Evolutionary conservation across 441 rosid species (phyloP).

Genomic region (Adansonia grandidieri): DNA sequence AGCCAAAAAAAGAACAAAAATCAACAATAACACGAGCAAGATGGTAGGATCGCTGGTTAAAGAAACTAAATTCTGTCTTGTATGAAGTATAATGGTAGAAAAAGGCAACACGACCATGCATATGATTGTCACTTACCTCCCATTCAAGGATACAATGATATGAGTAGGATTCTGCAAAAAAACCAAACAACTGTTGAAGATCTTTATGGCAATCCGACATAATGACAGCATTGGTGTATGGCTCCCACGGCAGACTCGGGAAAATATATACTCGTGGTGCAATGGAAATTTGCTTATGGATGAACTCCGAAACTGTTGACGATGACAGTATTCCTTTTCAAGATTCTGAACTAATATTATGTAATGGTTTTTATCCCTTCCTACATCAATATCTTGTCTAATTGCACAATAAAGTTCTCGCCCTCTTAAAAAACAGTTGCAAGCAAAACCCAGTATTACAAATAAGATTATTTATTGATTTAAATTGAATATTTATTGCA

Average conservation of each 20-base stretch:
- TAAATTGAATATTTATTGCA: background rate
- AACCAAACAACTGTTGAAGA: constrained; percentile 31
- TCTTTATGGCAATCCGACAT: constrained; percentile 36
- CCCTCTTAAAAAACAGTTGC: background rate
- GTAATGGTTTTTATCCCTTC: constrained; percentile 31
- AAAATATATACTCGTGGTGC: constrained; percentile 34
- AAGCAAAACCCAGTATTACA: background rate
- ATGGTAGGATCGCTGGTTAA: background rate
- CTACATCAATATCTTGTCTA: constrained; percentile 46
- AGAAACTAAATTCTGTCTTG: background rate
- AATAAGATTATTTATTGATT: background rate
- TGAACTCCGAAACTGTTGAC: constrained; percentile 41
- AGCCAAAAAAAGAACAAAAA: background rate
- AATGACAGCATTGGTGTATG: constrained; percentile 39
- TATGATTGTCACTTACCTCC: constrained; percentile 40
- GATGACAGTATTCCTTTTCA: constrained; percentile 44
- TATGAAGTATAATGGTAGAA: background rate
- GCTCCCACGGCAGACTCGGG: constrained; percentile 45
- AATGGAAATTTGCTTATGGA: constrained; percentile 39
- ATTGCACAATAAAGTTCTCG: background rate
- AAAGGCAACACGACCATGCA: background rate
- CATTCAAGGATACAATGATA: constrained; percentile 43
- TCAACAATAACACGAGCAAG: background rate
- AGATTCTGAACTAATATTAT: constrained; percentile 45
- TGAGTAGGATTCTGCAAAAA: constrained; percentile 47